phyloP scores from a whole-genome alignment of 805 yeast genomes.

The Candida krabiensis region DNA sequence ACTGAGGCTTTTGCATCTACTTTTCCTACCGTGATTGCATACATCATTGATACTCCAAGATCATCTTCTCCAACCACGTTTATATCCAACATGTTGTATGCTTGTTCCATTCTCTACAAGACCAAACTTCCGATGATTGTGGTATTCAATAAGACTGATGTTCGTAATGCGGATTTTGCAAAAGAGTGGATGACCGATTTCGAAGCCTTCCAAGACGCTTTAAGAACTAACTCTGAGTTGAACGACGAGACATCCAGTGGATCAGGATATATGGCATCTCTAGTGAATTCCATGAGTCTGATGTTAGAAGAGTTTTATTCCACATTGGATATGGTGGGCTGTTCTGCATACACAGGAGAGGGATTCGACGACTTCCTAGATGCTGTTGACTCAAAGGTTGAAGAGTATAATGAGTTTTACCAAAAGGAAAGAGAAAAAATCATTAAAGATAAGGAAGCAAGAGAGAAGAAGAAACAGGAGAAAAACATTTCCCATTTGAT shows the following conservation, averaged over 20 bases:
- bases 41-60: conserved; percentile 95
- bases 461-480: conserved; percentile 70
- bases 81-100: conserved; percentile 97
- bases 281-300: conserved; percentile 91
- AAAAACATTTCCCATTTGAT: conserved; percentile 69
- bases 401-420: conserved; percentile 82
- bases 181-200: conserved; percentile 98
- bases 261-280: conserved; percentile 91
- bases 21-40: conserved; percentile 94
- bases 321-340: conserved; percentile 88
- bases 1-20: conserved; percentile 96
- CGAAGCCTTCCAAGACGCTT: conserved; percentile 82
- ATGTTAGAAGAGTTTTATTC: conserved; percentile 96
- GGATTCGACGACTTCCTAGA: conserved; percentile 89
- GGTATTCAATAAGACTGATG: conserved; percentile 95
- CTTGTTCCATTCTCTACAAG: conserved; percentile 94
- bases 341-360: conserved; percentile 87
- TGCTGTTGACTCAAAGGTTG: conserved; percentile 84
- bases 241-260: conserved; percentile 59
- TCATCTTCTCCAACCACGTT: conserved; percentile 93
- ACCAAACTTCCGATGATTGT: conserved; percentile 95
- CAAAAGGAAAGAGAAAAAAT: conserved; percentile 84
- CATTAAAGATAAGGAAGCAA: conserved; percentile 70
- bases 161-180: conserved; percentile 80
- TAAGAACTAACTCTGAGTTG: conserved; percentile 63